Percentiles rank a stretch among this genome's conserved stretches.
phyloP scores from a whole-genome alignment of 2,329 filamentous ascomycete species.

The Byssoonygena ceratinophila region DNA sequence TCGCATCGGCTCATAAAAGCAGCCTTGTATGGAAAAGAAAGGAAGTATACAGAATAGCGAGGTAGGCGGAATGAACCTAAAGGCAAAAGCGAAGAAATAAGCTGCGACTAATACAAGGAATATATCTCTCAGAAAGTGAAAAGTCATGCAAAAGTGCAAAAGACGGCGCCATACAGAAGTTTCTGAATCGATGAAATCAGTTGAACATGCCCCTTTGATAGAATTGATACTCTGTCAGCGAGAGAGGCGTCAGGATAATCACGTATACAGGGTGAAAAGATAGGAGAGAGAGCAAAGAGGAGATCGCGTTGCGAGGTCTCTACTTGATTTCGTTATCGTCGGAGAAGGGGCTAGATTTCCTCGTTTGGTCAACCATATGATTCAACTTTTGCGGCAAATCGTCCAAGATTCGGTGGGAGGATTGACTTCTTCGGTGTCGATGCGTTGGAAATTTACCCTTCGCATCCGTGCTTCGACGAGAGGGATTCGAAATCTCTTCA shows the following conservation, averaged over 20 bases:
- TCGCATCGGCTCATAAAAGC: slow-evolving; percentile 5
- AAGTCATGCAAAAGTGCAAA: background rate
- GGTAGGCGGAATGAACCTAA: too few relatives aligned
- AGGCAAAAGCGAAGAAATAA: background rate
- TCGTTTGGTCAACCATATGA: slow-evolving; percentile 3
- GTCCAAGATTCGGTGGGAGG: slow-evolving; percentile 25
- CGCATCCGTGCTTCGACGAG: slow-evolving; percentile 10
- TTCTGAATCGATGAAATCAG: background rate
- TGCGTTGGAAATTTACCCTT: slow-evolving; percentile 13
- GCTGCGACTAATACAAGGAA: background rate
- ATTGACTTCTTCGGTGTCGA: slow-evolving; percentile 21
- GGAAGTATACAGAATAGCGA: background rate
- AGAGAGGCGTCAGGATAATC: background rate
- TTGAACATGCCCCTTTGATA: background rate
- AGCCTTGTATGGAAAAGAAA: background rate
- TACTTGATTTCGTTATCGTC: slow-evolving; percentile 35
- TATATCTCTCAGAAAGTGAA: background rate
- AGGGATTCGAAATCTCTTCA: slow-evolving; percentile 7
- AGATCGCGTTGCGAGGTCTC: background rate
- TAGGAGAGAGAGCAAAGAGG: background rate
- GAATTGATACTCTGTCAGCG: background rate
- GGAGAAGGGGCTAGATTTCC: slow-evolving; percentile 36
- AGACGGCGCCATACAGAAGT: background rate
- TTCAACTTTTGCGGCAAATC: slow-evolving; percentile 12
- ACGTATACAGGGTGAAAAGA: background rate